Conservation (phyloP, 2,329 filamentous ascomycete species). For the Alternaria alternata region DNA sequence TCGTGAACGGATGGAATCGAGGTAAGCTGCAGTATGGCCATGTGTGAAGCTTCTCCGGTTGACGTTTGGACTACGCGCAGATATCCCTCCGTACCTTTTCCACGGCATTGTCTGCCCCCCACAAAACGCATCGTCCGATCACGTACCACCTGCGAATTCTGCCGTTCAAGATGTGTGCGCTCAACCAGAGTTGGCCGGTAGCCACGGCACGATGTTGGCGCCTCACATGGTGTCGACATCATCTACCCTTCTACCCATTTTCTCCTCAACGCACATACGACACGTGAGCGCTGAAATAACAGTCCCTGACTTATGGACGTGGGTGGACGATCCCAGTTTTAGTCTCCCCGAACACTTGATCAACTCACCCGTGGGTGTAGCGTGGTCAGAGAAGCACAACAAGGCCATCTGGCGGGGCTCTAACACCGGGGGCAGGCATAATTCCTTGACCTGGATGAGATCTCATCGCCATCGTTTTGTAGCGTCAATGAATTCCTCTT, state of each 20-base stretch:
- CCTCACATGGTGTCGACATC: background rate
- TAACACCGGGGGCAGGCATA: background rate
- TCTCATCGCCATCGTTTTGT: conserved; percentile 2
- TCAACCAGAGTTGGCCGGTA: background rate
- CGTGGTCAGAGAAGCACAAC: conserved; percentile 1
- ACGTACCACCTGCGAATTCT: background rate
- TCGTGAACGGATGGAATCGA: background rate
- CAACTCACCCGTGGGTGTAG: background rate
- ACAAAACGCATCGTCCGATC: background rate
- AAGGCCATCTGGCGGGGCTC: conserved; percentile 1
- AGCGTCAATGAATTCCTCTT: background rate
- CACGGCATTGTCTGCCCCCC: background rate
- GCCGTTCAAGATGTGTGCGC: background rate
- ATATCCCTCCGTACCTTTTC: background rate
- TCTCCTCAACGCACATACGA: background rate
- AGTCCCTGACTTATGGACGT: background rate
- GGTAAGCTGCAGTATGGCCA: background rate
- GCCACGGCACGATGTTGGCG: background rate
- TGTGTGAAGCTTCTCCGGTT: background rate
- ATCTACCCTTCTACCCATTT: background rate
- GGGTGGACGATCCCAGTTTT: background rate
- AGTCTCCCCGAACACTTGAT: background rate
- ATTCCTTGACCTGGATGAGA: background rate
- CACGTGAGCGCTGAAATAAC: background rate
- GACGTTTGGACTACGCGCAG: background rate